Percentiles rank a stretch among this genome's conserved stretches.
Evolutionary conservation across 2,329 filamentous ascomycete genomes (phyloP).

Genomic region (Fusarium transvaalense): DNA sequence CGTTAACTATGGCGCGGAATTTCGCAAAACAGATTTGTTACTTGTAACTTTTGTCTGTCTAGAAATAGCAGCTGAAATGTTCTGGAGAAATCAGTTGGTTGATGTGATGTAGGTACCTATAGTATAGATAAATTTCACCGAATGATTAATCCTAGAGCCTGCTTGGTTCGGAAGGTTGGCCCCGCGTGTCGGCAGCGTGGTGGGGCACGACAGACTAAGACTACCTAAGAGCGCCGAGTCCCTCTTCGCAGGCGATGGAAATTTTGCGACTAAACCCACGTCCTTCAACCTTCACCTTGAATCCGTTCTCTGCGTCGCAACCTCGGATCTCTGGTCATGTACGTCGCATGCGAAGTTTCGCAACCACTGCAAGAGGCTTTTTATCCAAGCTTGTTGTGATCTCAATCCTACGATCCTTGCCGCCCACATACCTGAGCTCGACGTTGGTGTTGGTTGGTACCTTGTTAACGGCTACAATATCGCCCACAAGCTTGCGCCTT

Average conservation of each 20-base stretch:
- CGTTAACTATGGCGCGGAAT: background rate
- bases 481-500: constrained; percentile 3
- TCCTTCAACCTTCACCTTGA: constrained; percentile 9
- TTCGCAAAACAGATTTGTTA: background rate
- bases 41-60: background rate
- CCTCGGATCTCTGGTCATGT: constrained; percentile 41
- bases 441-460: background rate
- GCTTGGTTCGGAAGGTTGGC: constrained; percentile 18
- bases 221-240: constrained; percentile 19
- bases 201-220: constrained; percentile 45
- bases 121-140: background rate
- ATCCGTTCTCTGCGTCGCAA: constrained; percentile 8
- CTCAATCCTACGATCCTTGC: constrained; percentile 1
- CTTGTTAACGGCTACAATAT: background rate
- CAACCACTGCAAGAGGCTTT: constrained; percentile 17
- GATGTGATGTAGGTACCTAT: too few relatives aligned
- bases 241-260: constrained; percentile 38
- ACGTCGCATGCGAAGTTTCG: constrained; percentile 14
- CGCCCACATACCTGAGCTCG: constrained; percentile 6
- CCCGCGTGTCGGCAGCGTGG: constrained; percentile 43
- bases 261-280: constrained; percentile 42
- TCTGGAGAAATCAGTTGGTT: too few relatives aligned
- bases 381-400: constrained; percentile 33
- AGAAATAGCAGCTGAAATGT: too few relatives aligned
- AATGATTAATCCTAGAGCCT: constrained; percentile 26